Conservation (phyloP, 2,329 filamentous ascomycete species). For the Canariomyces notabilis region DNA sequence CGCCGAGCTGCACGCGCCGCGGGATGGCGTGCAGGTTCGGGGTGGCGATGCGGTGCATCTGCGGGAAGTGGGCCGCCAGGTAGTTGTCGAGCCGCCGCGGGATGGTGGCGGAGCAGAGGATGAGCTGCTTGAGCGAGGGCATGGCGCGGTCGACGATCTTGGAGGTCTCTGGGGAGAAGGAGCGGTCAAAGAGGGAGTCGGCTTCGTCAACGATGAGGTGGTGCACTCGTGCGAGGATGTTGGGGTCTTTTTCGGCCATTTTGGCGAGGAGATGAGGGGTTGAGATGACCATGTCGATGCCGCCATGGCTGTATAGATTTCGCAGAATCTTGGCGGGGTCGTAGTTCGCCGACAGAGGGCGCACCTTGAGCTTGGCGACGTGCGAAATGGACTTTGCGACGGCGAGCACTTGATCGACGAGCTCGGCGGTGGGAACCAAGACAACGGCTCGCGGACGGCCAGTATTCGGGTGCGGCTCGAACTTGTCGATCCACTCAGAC, state of each 20-base stretch:
- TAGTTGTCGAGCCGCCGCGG: constrained; percentile 82
- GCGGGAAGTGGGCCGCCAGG: constrained; percentile 74
- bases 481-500: constrained; percentile 53
- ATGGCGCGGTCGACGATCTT: constrained; percentile 75
- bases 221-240: constrained; percentile 83
- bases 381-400: constrained; percentile 82
- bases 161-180: constrained; percentile 78
- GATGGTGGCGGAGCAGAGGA: constrained; percentile 95
- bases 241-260: constrained; percentile 84
- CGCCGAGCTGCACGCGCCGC: constrained; percentile 85
- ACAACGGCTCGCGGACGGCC: constrained; percentile 80
- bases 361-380: constrained; percentile 78
- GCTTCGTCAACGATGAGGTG: constrained; percentile 93
- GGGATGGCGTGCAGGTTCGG: constrained; percentile 96
- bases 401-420: constrained; percentile 79
- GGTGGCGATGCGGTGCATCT: constrained; percentile 81
- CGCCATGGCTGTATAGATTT: constrained; percentile 72
- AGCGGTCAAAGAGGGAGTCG: constrained; percentile 90
- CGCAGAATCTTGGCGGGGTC: constrained; percentile 75
- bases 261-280: constrained; percentile 87
- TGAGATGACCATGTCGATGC: constrained; percentile 79
- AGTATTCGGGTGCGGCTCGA: constrained; percentile 66
- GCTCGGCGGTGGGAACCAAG: constrained; percentile 85
- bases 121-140: constrained; percentile 77
- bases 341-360: constrained; percentile 73